These are phyloP conservation scores for Teratosphaeria nubilosa DNA, from an alignment of 2,329 filamentous ascomycete species.

Conservation along the genomic window DNA sequence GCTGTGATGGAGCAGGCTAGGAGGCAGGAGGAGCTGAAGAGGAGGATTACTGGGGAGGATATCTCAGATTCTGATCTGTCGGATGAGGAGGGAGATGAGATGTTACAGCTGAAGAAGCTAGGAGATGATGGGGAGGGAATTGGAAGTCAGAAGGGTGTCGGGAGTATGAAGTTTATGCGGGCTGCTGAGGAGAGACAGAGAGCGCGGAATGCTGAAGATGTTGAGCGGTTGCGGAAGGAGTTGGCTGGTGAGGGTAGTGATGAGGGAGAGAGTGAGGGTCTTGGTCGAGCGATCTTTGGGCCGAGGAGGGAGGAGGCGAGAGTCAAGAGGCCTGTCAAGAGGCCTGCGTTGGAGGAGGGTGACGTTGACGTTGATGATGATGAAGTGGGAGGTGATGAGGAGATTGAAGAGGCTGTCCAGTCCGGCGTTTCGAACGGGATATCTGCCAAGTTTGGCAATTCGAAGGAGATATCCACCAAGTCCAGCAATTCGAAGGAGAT, in stretches of 20 bases:
- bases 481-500: no score
- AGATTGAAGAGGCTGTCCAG: no score
- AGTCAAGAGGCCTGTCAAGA: constrained; percentile 28
- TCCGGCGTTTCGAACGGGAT: no score
- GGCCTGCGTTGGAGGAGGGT: constrained; percentile 54
- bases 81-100: constrained; percentile 40
- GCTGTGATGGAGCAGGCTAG: constrained; percentile 73
- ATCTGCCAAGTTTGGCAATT: no score
- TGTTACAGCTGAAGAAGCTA: constrained; percentile 29
- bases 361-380: constrained; percentile 40
- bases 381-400: no score
- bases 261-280: constrained; percentile 44
- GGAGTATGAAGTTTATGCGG: constrained; percentile 89
- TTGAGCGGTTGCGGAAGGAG: constrained; percentile 50
- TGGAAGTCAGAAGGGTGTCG: constrained; percentile 48
- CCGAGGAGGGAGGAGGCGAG: constrained; percentile 29
- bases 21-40: constrained; percentile 70
- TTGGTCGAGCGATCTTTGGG: constrained; percentile 64
- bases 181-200: constrained; percentile 71
- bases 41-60: constrained; percentile 64
- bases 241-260: constrained; percentile 44
- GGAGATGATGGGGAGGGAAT: constrained; percentile 20
- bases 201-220: constrained; percentile 67
- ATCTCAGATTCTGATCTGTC: constrained; percentile 44
- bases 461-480: no score